Conservation (phyloP, 2,329 filamentous ascomycete genomes). For the Fusarium chaquense region DNA sequence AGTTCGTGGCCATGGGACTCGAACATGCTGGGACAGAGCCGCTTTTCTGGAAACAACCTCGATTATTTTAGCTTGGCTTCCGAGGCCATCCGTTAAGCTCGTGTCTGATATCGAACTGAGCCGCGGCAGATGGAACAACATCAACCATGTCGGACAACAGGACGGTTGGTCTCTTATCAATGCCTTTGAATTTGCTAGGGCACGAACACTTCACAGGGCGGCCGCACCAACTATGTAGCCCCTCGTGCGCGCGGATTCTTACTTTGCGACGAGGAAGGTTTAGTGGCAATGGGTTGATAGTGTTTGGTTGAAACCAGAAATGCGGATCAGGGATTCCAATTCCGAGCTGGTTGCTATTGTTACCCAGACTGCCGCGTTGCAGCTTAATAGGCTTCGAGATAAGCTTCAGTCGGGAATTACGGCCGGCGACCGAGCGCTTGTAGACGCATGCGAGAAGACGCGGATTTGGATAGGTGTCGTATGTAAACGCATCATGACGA, state of each 20-base stretch:
- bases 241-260: constrained; percentile 2
- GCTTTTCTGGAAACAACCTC: constrained; percentile 39
- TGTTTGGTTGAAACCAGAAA: constrained; percentile 15
- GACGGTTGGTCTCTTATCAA: constrained; percentile 36
- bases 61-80: constrained; percentile 35
- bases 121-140: constrained; percentile 36
- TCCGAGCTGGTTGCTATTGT: constrained; percentile 4
- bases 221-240: neutral
- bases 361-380: neutral
- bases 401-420: constrained; percentile 30
- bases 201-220: constrained; percentile 1
- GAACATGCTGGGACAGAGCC: constrained; percentile 24
- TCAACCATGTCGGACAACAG: constrained; percentile 29
- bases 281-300: constrained; percentile 8
- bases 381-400: constrained; percentile 31
- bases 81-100: constrained; percentile 38
- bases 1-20: constrained; percentile 30
- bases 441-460: constrained; percentile 24
- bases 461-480: constrained; percentile 28
- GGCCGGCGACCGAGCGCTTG: constrained; percentile 22
- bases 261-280: constrained; percentile 15
- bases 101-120: constrained; percentile 26
- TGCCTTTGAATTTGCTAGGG: constrained; percentile 1
- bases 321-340: constrained; percentile 7
- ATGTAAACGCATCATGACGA: constrained; percentile 38